Evolutionary conservation across 768 basidiomycete species (phyloP).

Genomic region (Podaxis carcinomalis): DNA sequence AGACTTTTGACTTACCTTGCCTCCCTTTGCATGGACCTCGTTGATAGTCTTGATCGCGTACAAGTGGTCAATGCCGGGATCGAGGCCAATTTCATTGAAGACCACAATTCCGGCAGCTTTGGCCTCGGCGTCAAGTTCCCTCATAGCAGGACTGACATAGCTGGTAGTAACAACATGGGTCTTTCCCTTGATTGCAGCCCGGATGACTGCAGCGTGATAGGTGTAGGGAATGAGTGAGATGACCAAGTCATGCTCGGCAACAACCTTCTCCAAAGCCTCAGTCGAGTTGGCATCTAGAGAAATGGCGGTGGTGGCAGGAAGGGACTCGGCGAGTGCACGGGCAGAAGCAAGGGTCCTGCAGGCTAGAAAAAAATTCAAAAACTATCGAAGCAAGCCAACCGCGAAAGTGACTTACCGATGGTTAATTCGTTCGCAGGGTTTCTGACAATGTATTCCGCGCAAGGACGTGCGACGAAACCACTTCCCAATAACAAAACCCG

Average conservation of each 20-base stretch:
- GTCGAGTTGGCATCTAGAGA: slow-evolving; percentile 78
- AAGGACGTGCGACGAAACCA: slow-evolving; percentile 95
- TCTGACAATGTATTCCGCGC: slow-evolving; percentile 88
- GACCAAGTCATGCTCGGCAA: slow-evolving; percentile 88
- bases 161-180: slow-evolving; percentile 95
- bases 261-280: slow-evolving; percentile 69
- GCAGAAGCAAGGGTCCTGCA: slow-evolving; percentile 86
- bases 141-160: slow-evolving; percentile 91
- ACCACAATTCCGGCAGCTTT: slow-evolving; percentile 90
- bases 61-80: slow-evolving; percentile 92
- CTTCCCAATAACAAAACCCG: slow-evolving; percentile 88
- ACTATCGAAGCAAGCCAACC: neutral
- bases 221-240: slow-evolving; percentile 97
- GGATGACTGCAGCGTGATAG: slow-evolving; percentile 84
- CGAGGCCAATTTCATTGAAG: slow-evolving; percentile 97
- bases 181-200: slow-evolving; percentile 85
- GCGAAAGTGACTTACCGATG: slow-evolving; percentile 51
- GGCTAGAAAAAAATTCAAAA: slow-evolving; percentile 36
- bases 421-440: slow-evolving; percentile 79
- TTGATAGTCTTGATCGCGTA: slow-evolving; percentile 92
- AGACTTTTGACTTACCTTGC: slow-evolving; percentile 58
- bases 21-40: slow-evolving; percentile 92
- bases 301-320: slow-evolving; percentile 68
- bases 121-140: slow-evolving; percentile 73
- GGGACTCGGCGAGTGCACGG: slow-evolving; percentile 57